Conservation (phyloP, 331 rosid species). For the Rhamnella rubrinervis region DNA sequence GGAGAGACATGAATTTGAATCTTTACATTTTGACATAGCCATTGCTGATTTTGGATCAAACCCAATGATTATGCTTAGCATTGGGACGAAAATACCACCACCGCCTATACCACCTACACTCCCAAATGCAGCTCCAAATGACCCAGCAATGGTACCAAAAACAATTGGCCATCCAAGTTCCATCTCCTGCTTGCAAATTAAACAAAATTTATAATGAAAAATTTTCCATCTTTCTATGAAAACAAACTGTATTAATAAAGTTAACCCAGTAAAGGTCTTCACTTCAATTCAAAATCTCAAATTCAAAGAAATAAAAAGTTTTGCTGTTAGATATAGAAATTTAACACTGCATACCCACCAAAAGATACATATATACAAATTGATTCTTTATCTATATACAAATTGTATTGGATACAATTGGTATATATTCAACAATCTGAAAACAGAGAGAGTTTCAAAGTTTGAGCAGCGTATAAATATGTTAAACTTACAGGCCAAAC, state of each 20-base stretch:
- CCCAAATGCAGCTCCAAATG: constrained; percentile 38
- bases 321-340: no score
- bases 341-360: no score
- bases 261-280: no score
- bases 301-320: no score
- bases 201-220: background rate
- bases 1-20: background rate
- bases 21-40: constrained; percentile 26
- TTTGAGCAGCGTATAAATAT: background rate
- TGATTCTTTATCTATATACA: no score
- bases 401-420: no score
- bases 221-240: background rate
- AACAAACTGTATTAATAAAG: background rate
- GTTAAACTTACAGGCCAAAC: constrained; percentile 6
- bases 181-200: constrained; percentile 12
- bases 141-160: constrained; percentile 21
- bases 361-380: no score
- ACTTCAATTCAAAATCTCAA: no score
- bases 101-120: constrained; percentile 39
- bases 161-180: constrained; percentile 28
- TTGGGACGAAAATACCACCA: constrained; percentile 36
- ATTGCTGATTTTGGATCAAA: constrained; percentile 30
- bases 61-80: constrained; percentile 27
- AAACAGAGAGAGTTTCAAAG: background rate
- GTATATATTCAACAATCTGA: no score